Evolutionary conservation across 1,284 basidiomycete genomes (phyloP).

Genomic region (Ganoderma boninense): DNA sequence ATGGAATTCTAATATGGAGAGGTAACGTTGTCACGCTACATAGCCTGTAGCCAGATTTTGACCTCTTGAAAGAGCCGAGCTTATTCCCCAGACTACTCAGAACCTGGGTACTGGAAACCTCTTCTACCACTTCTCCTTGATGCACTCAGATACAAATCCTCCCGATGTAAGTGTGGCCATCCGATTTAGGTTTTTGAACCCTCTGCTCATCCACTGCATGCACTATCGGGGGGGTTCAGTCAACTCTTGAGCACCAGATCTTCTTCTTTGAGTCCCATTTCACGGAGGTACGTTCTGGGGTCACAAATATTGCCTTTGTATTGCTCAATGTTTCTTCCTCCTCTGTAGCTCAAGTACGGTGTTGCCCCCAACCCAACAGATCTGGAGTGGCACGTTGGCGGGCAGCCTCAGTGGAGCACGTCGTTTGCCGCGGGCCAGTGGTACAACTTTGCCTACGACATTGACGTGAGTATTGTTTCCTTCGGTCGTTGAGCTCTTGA

Average conservation of each 20-base stretch:
- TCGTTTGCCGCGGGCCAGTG: slow-evolving; percentile 62
- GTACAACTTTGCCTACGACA: slow-evolving; percentile 74
- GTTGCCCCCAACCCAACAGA: slow-evolving; percentile 57
- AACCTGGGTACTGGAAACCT: slow-evolving; percentile 68
- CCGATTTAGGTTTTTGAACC: not conserved
- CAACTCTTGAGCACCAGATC: slow-evolving; percentile 64
- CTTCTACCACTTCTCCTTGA: slow-evolving; percentile 73
- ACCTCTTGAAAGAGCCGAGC: slow-evolving; percentile 52
- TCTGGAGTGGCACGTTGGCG: slow-evolving; percentile 60
- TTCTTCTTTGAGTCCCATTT: slow-evolving; percentile 74
- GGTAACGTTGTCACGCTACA: slow-evolving; percentile 20
- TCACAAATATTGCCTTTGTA: not conserved
- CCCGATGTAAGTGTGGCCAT: slow-evolving; percentile 52
- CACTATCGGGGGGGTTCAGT: slow-evolving; percentile 36
- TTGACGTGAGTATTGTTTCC: slow-evolving; percentile 50
- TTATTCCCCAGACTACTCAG: slow-evolving; percentile 65
- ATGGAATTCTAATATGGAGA: slow-evolving; percentile 58
- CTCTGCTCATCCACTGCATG: slow-evolving; percentile 3
- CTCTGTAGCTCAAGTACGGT: slow-evolving; percentile 61
- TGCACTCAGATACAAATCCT: slow-evolving; percentile 55
- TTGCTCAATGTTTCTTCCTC: not conserved
- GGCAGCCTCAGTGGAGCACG: slow-evolving; percentile 58
- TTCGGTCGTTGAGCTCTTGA: not conserved
- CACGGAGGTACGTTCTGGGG: slow-evolving; percentile 53
- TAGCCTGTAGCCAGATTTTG: not conserved